These are phyloP conservation scores for Didymella exigua DNA, from an alignment of 2,329 filamentous ascomycete species.

Conservation along the genomic window DNA sequence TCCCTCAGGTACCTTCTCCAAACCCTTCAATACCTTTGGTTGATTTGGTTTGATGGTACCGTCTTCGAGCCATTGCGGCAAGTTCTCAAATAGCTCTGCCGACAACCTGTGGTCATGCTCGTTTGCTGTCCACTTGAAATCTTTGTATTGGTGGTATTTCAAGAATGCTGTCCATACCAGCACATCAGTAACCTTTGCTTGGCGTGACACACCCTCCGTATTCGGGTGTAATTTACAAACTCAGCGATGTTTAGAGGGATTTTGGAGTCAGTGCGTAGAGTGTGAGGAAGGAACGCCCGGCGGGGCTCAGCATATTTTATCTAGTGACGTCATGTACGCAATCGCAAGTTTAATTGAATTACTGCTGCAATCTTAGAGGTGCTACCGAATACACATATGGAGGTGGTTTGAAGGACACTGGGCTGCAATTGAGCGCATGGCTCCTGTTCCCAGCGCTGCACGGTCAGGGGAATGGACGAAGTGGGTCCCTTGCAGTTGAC, in stretches of 20 bases:
- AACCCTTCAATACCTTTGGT: conserved; percentile 36
- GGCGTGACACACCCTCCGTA: conserved; percentile 44
- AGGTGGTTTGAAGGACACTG: too few relatives aligned
- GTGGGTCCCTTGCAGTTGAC: neutral
- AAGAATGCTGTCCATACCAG: conserved; percentile 54
- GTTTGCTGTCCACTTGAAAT: conserved; percentile 48
- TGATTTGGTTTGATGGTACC: conserved; percentile 47
- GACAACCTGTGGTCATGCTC: conserved; percentile 48
- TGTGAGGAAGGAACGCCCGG: neutral
- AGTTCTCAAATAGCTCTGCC: conserved; percentile 46
- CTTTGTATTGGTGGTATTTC: conserved; percentile 48
- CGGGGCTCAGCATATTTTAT: neutral
- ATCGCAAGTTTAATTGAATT: too few relatives aligned
- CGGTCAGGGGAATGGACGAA: neutral
- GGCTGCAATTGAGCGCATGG: neutral
- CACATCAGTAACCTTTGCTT: conserved; percentile 49
- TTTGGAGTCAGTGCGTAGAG: neutral
- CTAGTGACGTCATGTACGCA: neutral
- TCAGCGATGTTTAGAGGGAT: too few relatives aligned
- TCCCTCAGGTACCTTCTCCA: conserved; percentile 42
- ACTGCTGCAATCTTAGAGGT: neutral
- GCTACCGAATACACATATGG: neutral
- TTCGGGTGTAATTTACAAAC: too few relatives aligned
- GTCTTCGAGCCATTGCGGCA: conserved; percentile 44
- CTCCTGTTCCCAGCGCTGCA: neutral